Conservation (phyloP, 805 yeast species). For the Candida maris region DNA sequence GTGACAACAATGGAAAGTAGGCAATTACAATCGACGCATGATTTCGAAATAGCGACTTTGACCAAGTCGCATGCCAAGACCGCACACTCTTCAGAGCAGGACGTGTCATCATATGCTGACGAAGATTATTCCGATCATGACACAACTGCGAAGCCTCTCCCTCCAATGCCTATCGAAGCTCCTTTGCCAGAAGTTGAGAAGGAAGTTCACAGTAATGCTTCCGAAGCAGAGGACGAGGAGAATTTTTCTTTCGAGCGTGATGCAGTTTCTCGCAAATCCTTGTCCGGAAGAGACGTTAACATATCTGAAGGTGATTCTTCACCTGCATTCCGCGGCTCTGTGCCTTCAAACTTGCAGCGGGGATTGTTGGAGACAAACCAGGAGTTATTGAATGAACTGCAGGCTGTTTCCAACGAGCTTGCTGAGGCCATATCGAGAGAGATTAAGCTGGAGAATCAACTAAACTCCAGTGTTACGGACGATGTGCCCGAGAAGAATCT, state of each 20-base stretch:
- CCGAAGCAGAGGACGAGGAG: too few species aligned
- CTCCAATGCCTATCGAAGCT: slow-evolving; percentile 2
- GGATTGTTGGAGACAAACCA: slow-evolving; percentile 59
- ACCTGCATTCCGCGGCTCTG: too few species aligned
- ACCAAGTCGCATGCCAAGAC: too few species aligned
- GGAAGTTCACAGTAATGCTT: too few species aligned
- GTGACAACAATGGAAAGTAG: slow-evolving; percentile 1
- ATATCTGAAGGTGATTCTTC: too few species aligned
- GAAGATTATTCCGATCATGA: too few species aligned
- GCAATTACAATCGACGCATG: neutral
- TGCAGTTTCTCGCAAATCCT: too few species aligned
- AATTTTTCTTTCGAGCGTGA: too few species aligned
- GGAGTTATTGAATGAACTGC: slow-evolving; percentile 58
- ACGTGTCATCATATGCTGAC: too few species aligned
- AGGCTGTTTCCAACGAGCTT: slow-evolving; percentile 65
- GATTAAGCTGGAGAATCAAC: slow-evolving; percentile 49
- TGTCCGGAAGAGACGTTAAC: too few species aligned
- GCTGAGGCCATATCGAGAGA: slow-evolving; percentile 73
- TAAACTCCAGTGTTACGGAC: slow-evolving; percentile 18
- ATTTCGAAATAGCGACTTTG: too few species aligned
- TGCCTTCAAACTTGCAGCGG: slow-evolving; percentile 60
- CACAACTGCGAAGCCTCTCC: slow-evolving; percentile 1
- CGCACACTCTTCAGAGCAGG: too few species aligned
- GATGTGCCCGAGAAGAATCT: slow-evolving; percentile 33
- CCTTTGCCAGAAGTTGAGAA: neutral